Evolutionary conservation across 345 rosid genomes (phyloP).

Genomic region (Lenwebbia sp.): DNA sequence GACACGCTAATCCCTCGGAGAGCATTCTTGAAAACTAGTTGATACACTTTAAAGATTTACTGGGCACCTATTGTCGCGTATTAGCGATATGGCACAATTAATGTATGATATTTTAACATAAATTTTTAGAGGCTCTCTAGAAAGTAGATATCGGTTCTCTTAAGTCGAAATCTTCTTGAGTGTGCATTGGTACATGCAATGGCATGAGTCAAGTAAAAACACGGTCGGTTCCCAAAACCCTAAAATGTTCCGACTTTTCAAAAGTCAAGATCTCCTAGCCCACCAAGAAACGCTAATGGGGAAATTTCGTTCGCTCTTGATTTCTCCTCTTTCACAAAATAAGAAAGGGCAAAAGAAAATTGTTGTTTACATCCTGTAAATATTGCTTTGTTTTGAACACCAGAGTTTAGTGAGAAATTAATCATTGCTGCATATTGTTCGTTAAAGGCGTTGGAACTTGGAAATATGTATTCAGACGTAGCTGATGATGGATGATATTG

Average conservation of each 20-base stretch:
- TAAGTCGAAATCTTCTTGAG: no score
- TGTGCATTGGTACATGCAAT: no score
- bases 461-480: neutral
- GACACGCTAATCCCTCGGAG: neutral
- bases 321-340: slow-evolving; percentile 14
- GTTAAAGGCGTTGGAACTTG: neutral
- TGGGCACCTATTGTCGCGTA: no score
- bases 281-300: neutral
- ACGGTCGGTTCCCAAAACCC: neutral
- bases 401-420: neutral
- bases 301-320: slow-evolving; percentile 4
- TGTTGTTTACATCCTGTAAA: neutral
- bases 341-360: neutral
- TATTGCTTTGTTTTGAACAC: neutral
- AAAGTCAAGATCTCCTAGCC: neutral
- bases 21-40: no score
- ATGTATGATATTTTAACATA: no score
- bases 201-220: no score
- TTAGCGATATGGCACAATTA: no score
- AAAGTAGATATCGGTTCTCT: no score
- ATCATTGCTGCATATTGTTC: neutral
- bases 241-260: neutral
- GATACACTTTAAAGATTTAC: no score
- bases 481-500: neutral
- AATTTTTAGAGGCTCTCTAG: no score